Conservation (phyloP, 1,284 basidiomycete genomes). For the Cystobasidium sp. region DNA sequence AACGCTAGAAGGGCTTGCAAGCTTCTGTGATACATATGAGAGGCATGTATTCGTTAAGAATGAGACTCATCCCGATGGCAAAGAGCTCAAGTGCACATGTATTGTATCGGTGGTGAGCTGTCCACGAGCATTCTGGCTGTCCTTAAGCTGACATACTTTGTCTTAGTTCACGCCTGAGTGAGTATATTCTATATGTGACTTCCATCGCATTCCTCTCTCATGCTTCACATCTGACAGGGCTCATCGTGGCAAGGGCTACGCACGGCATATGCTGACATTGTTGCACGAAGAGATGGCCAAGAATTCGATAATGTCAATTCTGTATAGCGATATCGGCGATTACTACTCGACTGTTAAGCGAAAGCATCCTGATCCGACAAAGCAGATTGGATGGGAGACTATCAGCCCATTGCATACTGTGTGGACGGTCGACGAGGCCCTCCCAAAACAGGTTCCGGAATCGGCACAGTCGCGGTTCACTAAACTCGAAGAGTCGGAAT, state of each 20-base stretch:
- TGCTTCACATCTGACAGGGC: neutral
- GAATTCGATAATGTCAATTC: neutral
- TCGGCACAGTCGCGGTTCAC: too few species aligned
- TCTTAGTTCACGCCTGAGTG: slow-evolving; percentile 21
- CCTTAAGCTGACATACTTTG: neutral
- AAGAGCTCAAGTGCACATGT: slow-evolving; percentile 3
- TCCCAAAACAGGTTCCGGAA: too few species aligned
- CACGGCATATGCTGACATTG: slow-evolving; percentile 18
- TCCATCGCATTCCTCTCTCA: too few species aligned
- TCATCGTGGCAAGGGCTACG: slow-evolving; percentile 29
- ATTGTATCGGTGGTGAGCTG: neutral
- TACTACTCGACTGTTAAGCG: slow-evolving; percentile 14
- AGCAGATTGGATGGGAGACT: slow-evolving; percentile 16
- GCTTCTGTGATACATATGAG: slow-evolving; percentile 17
- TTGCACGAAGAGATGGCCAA: slow-evolving; percentile 26
- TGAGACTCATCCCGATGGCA: neutral
- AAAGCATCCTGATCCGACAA: neutral
- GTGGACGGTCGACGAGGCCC: neutral
- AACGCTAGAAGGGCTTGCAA: neutral
- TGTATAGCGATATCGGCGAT: slow-evolving; percentile 33
- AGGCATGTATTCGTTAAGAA: slow-evolving; percentile 18
- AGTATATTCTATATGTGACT: slow-evolving; percentile 1
- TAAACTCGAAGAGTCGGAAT: slow-evolving; percentile 7
- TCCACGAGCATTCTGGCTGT: neutral
- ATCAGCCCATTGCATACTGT: slow-evolving; percentile 16